A percentile compares a stretch with the other conserved stretches of the same genome.
Evolutionary conservation across 2,329 filamentous ascomycete species (phyloP).

Genomic region (Hypoxylon sp.): DNA sequence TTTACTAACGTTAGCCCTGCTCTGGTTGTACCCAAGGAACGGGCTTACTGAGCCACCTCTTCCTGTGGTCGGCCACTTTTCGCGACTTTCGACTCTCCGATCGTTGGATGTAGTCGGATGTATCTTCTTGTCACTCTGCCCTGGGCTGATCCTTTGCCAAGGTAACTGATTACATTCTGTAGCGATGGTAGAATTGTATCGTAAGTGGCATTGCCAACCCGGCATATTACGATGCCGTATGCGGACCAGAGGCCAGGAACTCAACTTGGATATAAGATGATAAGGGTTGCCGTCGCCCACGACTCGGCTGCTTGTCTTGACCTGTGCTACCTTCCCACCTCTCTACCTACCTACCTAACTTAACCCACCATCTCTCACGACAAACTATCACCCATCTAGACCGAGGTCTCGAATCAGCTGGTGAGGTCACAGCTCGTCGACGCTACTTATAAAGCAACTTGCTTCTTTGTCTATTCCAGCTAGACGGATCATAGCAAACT

Average conservation of each 20-base stretch:
- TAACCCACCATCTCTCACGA: conserved; percentile 4
- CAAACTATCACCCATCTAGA: conserved; percentile 7
- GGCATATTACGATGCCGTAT: conserved; percentile 20
- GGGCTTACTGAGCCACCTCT: conserved; percentile 40
- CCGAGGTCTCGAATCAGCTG: conserved; percentile 16
- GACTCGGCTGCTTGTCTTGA: conserved; percentile 7
- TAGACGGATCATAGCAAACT: conserved; percentile 13
- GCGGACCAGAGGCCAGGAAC: background rate
- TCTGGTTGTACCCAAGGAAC: conserved; percentile 30
- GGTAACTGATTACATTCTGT: too few species aligned
- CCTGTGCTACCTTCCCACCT: conserved; percentile 20
- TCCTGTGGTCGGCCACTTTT: conserved; percentile 32
- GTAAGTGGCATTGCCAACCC: conserved; percentile 18
- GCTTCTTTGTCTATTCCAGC: conserved; percentile 12
- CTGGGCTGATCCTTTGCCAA: conserved; percentile 22
- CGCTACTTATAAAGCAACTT: conserved; percentile 7
- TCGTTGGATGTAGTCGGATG: conserved; percentile 37
- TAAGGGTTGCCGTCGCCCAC: conserved; percentile 4
- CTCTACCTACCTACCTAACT: conserved; percentile 3
- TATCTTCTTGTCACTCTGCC: conserved; percentile 36
- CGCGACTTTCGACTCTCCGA: conserved; percentile 35
- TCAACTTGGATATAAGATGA: conserved; percentile 27
- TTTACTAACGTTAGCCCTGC: conserved; percentile 34
- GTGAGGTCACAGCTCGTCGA: conserved; percentile 18
- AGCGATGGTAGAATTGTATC: too few species aligned